Percentiles rank a stretch among this genome's conserved stretches.
Conservation (phyloP, 352 stramenopile genomes). For the Phytophthora tentaculata region DNA sequence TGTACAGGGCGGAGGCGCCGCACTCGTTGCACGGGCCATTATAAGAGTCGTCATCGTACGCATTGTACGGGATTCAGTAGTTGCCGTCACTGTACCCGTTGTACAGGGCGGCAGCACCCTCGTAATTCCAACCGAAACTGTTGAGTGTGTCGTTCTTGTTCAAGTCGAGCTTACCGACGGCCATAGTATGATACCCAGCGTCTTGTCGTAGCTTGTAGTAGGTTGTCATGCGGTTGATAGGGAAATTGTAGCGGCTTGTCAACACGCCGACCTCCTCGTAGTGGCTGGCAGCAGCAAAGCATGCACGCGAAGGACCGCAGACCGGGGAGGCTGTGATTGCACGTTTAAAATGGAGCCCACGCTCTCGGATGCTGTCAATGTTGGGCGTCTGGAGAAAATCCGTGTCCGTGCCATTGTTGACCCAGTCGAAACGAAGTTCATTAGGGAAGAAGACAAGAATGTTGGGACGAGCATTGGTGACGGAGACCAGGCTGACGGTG, state of each 20-base stretch:
- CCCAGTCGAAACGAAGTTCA: conserved; percentile 42
- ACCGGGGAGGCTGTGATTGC: conserved; percentile 38
- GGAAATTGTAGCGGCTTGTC: conserved; percentile 43
- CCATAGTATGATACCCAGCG: conserved; percentile 41
- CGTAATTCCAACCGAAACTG: conserved; percentile 39
- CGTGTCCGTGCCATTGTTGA: conserved; percentile 40
- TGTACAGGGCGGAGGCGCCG: too few species aligned
- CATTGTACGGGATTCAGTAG: too few species aligned
- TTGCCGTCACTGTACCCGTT: too few species aligned
- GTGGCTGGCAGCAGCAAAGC: conserved; percentile 37
- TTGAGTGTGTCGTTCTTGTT: conserved; percentile 46
- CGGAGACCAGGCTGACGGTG: conserved; percentile 1
- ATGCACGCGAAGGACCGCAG: conserved; percentile 38
- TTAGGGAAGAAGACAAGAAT: conserved; percentile 47
- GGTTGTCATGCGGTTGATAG: conserved; percentile 37
- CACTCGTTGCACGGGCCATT: too few species aligned
- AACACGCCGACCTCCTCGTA: conserved; percentile 46
- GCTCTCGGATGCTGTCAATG: conserved; percentile 40
- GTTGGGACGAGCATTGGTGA: conserved; percentile 29
- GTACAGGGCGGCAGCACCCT: too few species aligned
- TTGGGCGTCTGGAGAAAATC: conserved; percentile 43
- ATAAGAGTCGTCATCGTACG: too few species aligned
- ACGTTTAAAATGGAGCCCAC: conserved; percentile 40
- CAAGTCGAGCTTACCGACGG: conserved; percentile 41
- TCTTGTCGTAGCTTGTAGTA: conserved; percentile 45